Evolutionary conservation across 495 filamentous ascomycete genomes (phyloP), one percentile per base, ranked within the genome.

Genomic region (Aspergillus sclerotioniger): DNA sequence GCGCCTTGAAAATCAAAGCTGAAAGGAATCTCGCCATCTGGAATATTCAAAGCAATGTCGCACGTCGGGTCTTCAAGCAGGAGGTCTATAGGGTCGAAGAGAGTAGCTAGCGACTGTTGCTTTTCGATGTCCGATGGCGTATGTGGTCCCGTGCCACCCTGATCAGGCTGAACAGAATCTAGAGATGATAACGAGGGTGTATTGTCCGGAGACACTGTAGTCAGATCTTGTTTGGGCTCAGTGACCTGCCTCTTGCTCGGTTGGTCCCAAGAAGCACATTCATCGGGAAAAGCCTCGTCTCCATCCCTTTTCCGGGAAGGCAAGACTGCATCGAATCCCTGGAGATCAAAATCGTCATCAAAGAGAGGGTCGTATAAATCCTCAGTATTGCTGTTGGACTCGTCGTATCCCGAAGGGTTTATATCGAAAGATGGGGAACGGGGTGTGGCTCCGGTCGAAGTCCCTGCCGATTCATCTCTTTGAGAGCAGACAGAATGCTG

Each of bases 151-250:
- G 54, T 62, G 32, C 59, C 64, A 0, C 35, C 43, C 33, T 54
- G 59, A 25, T 59, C 59, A 29, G 37, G 53, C 2, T 46, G 64
- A 21, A 54, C 41, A 32, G 60, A 67, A 46, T 65, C 55, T 12
- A 60, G 53, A 16, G 67, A 62, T 21, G 55, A 64, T 29, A 67
- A 49, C 7, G 64, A 65, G 8, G 64, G 67, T 8, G 67, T 67
- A 35, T 64, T 54, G 39, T 49, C 60, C 15, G 61, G 60, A 53
- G 62, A 45, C 21, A 43, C 45, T 10, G 39, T 53, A 37, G 21
- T 25, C 12, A 46, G 31, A 15, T 57, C 35, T 29, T 44, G 55
- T 10, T 25, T 41, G 8, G 45, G 50, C 17, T 65, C 53, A 12
- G 64, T 9, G n/a, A 52, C 45, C 43, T 53, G 64, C 32, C 59